Base-by-base conservation (phyloP, 306 rosid genomes). In the Cicer arietinum region DNA sequence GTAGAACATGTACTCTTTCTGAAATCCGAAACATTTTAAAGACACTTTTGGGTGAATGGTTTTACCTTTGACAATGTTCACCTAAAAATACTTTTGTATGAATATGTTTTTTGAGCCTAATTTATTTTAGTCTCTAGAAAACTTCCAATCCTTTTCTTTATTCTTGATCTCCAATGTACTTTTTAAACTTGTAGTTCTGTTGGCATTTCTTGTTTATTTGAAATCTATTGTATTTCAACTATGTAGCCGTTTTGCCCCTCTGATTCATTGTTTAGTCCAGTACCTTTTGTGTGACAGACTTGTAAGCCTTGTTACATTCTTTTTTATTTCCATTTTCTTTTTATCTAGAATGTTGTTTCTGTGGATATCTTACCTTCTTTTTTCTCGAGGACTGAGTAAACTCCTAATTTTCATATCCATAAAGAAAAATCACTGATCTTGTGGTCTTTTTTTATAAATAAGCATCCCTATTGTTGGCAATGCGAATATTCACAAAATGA, bases 1-100 rank as follows among this genome's bases (percentile, higher is more conserved):
- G 2, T 14, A 13, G 16, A 62, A 41, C 50, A 52, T 40, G 41
- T 42, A 13, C 74, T 44, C 48, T 69, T 58, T 18, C 16, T 58
- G 12, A 50, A 68, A 57, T 68, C 42, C 53, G 6, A 11, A 18
- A 61, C 45, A 57, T 68, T 17, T 11, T 70, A 52, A 53, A 39
- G 16, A 40, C 18, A 50, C 54, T 50, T 50, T 50, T 13, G 7
- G 54, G 54, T 12, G 14, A 48, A 54, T 3, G 35, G 37, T 54
- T 54, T 54, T 54, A 54, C 10, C 35, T 22, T 13, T 44, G 68
- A 73, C 41, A 57, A 56, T 18, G 40, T 35, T 60, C 39, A 3
- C 69, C 60, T 45, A 46, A 60, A n/a, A 45, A 16, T 60, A 60
- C 60, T 46, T 45, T 46, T 60, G 59, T 30, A n/a, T 47, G 48